Conservation (phyloP, 2,329 filamentous ascomycete genomes). For the Sphaerulina vaccinii region DNA sequence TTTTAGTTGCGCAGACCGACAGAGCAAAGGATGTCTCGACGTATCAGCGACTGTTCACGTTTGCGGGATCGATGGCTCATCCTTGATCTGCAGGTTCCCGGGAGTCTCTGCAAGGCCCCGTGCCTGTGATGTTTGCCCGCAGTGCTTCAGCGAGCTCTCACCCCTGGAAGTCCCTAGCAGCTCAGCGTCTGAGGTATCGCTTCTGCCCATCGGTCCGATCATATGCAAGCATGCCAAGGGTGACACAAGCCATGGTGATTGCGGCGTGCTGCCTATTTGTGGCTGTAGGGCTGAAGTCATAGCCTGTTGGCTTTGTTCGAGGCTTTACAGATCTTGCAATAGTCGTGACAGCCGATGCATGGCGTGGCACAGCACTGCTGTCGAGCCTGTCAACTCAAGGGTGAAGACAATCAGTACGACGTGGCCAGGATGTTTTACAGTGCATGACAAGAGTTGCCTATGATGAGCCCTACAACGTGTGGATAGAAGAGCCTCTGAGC, state of each 20-base stretch:
- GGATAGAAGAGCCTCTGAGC: not conserved
- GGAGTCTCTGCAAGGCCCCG: slow-evolving; percentile 7
- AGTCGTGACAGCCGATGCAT: not conserved
- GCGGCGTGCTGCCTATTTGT: not conserved
- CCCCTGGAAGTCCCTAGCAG: not conserved
- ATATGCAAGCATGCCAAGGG: not conserved
- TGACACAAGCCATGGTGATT: not conserved
- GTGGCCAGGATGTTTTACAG: slow-evolving; percentile 14
- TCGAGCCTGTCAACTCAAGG: slow-evolving; percentile 13
- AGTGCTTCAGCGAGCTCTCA: not conserved
- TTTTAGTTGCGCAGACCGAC: not conserved
- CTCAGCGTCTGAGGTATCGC: not conserved
- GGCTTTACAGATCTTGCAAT: not conserved
- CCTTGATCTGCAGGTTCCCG: not conserved
- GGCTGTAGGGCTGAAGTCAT: slow-evolving; percentile 8
- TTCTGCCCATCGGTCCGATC: slow-evolving; percentile 3
- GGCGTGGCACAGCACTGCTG: not conserved
- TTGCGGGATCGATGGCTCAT: not conserved
- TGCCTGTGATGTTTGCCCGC: slow-evolving; percentile 7
- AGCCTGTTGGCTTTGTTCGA: not conserved
- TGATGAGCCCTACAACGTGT: not conserved
- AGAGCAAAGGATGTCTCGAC: not conserved
- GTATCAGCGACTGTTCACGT: not conserved
- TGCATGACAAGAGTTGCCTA: slow-evolving; percentile 11
- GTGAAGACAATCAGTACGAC: slow-evolving; percentile 25